These are phyloP conservation scores for Stagonosporopsis chrysanthemi DNA, from an alignment of 2,329 filamentous ascomycete species.

Conservation along the genomic window DNA sequence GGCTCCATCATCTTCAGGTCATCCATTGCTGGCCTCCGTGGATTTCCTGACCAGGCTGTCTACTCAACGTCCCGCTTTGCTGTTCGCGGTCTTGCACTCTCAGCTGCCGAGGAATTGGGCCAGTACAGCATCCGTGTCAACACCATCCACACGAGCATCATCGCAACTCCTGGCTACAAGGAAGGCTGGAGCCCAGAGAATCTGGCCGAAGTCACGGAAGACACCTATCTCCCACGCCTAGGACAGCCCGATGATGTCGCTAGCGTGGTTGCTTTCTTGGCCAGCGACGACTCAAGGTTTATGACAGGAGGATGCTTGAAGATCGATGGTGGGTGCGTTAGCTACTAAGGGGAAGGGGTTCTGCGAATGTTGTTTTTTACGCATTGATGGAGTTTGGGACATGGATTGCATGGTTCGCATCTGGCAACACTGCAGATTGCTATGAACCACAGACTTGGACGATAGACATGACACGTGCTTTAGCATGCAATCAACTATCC, in stretches of 20 bases:
- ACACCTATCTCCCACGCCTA: slow-evolving; percentile 48
- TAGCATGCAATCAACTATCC: slow-evolving; percentile 11
- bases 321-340: slow-evolving; percentile 45
- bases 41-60: slow-evolving; percentile 46
- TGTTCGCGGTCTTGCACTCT: slow-evolving; percentile 49
- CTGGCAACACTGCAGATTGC: slow-evolving; percentile 22
- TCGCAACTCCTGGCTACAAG: slow-evolving; percentile 48
- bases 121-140: slow-evolving; percentile 51
- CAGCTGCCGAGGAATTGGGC: slow-evolving; percentile 50
- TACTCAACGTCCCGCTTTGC: slow-evolving; percentile 52
- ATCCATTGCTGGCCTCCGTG: slow-evolving; percentile 50
- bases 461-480: slow-evolving; percentile 15
- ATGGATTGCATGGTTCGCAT: slow-evolving; percentile 19
- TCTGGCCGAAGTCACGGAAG: slow-evolving; percentile 42
- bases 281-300: slow-evolving; percentile 50
- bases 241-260: slow-evolving; percentile 50
- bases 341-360: slow-evolving; percentile 27
- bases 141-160: slow-evolving; percentile 52
- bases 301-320: slow-evolving; percentile 49
- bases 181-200: slow-evolving; percentile 47
- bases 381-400: slow-evolving; percentile 34
- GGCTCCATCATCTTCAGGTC: slow-evolving; percentile 52
- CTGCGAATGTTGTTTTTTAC: slow-evolving; percentile 8
- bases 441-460: slow-evolving; percentile 14
- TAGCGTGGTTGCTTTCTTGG: slow-evolving; percentile 49